Conservation (phyloP, 495 filamentous ascomycete species). For the Aspergillus panamensis region DNA sequence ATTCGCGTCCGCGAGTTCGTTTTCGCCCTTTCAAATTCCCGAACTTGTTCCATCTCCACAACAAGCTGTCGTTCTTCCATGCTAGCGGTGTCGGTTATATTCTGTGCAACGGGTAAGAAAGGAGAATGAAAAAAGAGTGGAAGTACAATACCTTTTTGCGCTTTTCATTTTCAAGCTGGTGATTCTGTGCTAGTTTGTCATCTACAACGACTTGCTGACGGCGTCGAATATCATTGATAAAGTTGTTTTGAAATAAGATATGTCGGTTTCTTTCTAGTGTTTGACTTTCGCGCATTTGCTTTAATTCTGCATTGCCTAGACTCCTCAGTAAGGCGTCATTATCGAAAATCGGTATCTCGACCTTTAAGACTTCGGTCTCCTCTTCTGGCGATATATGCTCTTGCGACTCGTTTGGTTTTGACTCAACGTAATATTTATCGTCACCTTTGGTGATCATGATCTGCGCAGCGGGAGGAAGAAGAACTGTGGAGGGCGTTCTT, state of each 20-base stretch:
- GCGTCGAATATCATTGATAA: slow-evolving; percentile 30
- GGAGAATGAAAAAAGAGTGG: slow-evolving; percentile 26
- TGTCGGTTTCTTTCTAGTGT: slow-evolving; percentile 58
- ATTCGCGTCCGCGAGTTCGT: slow-evolving; percentile 64
- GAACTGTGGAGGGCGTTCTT: slow-evolving; percentile 30
- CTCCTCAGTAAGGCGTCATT: slow-evolving; percentile 42
- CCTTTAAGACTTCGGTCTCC: slow-evolving; percentile 23
- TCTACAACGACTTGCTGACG: slow-evolving; percentile 36
- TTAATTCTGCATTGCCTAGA: slow-evolving; percentile 45
- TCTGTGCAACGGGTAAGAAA: slow-evolving; percentile 36
- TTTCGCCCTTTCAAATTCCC: slow-evolving; percentile 53
- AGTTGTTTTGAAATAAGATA: slow-evolving; percentile 43
- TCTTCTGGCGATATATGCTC: slow-evolving; percentile 10
- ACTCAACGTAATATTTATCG: slow-evolving; percentile 34
- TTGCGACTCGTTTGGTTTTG: slow-evolving; percentile 13
- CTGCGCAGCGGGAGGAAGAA: slow-evolving; percentile 32
- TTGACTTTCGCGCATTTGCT: slow-evolving; percentile 50
- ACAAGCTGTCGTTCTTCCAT: slow-evolving; percentile 72
- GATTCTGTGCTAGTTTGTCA: slow-evolving; percentile 27
- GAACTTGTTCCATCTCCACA: slow-evolving; percentile 63
- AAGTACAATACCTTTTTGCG: slow-evolving; percentile 48
- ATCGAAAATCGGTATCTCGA: slow-evolving; percentile 41
- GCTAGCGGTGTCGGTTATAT: slow-evolving; percentile 48
- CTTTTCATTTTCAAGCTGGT: slow-evolving; percentile 48
- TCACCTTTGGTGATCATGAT: slow-evolving; percentile 27